phyloP scores from a whole-genome alignment of 805 yeast species.

The Yarrowia sp. region DNA sequence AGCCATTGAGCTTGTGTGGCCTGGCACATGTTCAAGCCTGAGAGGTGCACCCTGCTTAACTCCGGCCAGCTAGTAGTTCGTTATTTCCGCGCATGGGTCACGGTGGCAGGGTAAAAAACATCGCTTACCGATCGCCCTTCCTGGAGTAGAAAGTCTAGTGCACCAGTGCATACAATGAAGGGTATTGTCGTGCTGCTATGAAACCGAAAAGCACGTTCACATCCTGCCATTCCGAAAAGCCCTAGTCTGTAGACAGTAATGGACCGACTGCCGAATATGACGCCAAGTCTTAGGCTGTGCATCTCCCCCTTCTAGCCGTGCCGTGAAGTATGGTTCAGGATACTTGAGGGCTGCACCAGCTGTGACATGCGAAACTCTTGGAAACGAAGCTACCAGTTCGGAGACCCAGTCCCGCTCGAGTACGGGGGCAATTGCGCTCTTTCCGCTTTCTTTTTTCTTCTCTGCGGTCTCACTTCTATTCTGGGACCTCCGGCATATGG shows the following conservation, averaged over 20 bases:
- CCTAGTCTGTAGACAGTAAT: neutral
- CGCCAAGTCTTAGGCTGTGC: neutral
- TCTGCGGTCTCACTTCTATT: neutral
- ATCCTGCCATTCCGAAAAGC: too few relatives aligned
- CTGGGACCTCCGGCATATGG: neutral
- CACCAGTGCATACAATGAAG: neutral
- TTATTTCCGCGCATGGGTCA: too few relatives aligned
- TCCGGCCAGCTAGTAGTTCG: neutral
- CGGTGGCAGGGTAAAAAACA: too few relatives aligned
- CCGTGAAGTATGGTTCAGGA: neutral
- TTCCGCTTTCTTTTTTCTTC: too few relatives aligned
- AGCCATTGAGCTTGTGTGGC: conserved; percentile 1
- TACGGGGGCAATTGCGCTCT: too few relatives aligned
- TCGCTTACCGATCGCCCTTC: too few relatives aligned
- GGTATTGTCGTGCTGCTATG: too few relatives aligned
- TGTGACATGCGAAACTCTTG: too few relatives aligned
- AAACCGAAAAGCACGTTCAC: too few relatives aligned
- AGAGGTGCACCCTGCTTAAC: neutral
- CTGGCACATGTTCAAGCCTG: neutral
- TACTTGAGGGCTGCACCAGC: conserved; percentile 1
- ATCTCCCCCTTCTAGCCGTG: conserved; percentile 15
- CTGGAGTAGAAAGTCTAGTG: too few relatives aligned
- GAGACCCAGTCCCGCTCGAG: too few relatives aligned
- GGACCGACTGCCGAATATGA: neutral
- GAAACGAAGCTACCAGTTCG: too few relatives aligned